Conservation (phyloP, 2,329 filamentous ascomycete species). For the Colletotrichum gigasporum region DNA sequence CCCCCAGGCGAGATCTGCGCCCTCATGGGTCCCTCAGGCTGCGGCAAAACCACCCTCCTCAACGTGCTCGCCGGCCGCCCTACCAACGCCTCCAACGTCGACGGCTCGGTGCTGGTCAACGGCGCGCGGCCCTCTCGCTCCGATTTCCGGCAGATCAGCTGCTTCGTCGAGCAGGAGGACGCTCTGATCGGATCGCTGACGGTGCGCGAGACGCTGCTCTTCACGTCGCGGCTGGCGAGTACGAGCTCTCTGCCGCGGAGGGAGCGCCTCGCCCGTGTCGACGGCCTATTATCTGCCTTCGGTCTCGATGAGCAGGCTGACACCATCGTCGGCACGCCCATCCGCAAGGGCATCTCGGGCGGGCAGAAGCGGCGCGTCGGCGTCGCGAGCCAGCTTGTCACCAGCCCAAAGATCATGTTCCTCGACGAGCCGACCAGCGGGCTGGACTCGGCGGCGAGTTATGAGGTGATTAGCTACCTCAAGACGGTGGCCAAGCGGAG, state of each 20-base stretch:
- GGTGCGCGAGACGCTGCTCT: slow-evolving; percentile 80
- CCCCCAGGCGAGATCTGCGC: slow-evolving; percentile 73
- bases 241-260: slow-evolving; percentile 41
- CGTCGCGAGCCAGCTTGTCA: slow-evolving; percentile 84
- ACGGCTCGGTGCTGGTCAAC: slow-evolving; percentile 69
- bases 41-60: slow-evolving; percentile 85
- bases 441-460: slow-evolving; percentile 80
- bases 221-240: slow-evolving; percentile 76
- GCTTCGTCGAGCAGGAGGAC: slow-evolving; percentile 91
- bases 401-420: slow-evolving; percentile 82
- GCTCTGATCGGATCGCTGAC: slow-evolving; percentile 84
- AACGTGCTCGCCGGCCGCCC: slow-evolving; percentile 77
- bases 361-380: slow-evolving; percentile 86
- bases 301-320: slow-evolving; percentile 76
- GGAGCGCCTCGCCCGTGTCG: slow-evolving; percentile 59
- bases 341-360: slow-evolving; percentile 84
- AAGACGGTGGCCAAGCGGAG: slow-evolving; percentile 72
- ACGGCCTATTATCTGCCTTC: slow-evolving; percentile 75
- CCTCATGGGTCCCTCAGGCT: slow-evolving; percentile 79
- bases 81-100: slow-evolving; percentile 62
- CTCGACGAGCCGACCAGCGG: slow-evolving; percentile 87
- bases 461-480: slow-evolving; percentile 80
- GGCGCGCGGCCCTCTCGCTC: slow-evolving; percentile 61
- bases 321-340: slow-evolving; percentile 81
- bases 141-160: slow-evolving; percentile 72